A percentile compares a stretch with the other conserved stretches of the same genome.
These are phyloP conservation scores for Cyclostephanos invisitatus DNA, from an alignment of 108 stramenopile species.

Conservation along the genomic window DNA sequence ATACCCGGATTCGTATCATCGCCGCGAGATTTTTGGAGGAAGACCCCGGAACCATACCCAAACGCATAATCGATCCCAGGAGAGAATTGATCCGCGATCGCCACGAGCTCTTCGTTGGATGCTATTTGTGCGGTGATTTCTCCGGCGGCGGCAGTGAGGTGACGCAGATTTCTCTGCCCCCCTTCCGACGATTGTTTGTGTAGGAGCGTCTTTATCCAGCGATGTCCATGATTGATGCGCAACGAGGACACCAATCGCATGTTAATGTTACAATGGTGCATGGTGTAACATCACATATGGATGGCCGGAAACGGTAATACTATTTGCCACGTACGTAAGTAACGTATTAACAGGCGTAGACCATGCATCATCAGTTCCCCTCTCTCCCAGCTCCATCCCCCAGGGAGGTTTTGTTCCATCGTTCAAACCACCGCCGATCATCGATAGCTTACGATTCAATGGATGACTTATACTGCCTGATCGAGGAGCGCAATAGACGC, in stretches of 20 bases:
- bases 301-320: too few species aligned
- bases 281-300: too few species aligned
- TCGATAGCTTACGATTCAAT: slow-evolving; percentile 11
- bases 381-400: too few species aligned
- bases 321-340: too few species aligned
- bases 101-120: slow-evolving; percentile 39
- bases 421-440: too few species aligned
- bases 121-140: slow-evolving; percentile 27
- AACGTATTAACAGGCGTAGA: too few species aligned
- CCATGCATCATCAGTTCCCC: too few species aligned
- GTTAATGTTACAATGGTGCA: too few species aligned
- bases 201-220: not conserved
- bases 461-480: slow-evolving; percentile 52
- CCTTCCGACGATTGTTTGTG: not conserved
- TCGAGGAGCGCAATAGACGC: slow-evolving; percentile 62
- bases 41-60: slow-evolving; percentile 87
- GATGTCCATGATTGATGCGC: slow-evolving; percentile 3
- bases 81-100: slow-evolving; percentile 58
- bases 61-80: slow-evolving; percentile 65
- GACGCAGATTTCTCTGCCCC: not conserved
- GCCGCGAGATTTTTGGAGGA: slow-evolving; percentile 55
- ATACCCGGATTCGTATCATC: slow-evolving; percentile 42
- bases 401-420: too few species aligned
- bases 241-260: not conserved
- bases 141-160: not conserved